These are phyloP conservation scores for Entomortierella parvispora DNA, from an alignment of 192 early-diverging fungal genomes.

Conservation along the genomic window DNA sequence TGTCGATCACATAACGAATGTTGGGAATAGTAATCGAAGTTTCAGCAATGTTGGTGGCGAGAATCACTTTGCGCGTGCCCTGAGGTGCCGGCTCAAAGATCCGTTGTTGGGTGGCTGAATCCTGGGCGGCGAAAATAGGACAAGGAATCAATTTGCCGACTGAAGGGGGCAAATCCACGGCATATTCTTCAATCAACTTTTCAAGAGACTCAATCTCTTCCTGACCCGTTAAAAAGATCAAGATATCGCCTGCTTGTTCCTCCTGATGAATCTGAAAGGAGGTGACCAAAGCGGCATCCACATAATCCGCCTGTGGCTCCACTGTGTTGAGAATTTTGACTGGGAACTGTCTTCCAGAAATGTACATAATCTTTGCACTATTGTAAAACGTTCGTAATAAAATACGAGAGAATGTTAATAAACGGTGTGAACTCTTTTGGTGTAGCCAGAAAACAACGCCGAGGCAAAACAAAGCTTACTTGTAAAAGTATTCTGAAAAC, in stretches of 20 bases:
- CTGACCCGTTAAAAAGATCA: slow-evolving; percentile 94
- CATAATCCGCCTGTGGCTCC: slow-evolving; percentile 89
- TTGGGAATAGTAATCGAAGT: slow-evolving; percentile 97
- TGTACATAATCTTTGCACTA: slow-evolving; percentile 83
- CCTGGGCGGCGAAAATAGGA: slow-evolving; percentile 94
- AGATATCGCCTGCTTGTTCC: slow-evolving; percentile 87
- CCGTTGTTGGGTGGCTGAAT: slow-evolving; percentile 85
- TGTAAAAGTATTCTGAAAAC: slow-evolving; percentile 91
- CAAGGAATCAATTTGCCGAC: slow-evolving; percentile 75
- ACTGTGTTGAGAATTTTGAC: slow-evolving; percentile 84
- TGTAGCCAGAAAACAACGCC: no score
- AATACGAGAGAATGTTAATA: no score
- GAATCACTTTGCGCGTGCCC: slow-evolving; percentile 89
- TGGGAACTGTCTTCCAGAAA: slow-evolving; percentile 92
- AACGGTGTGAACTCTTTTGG: no score
- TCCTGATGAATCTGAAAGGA: slow-evolving; percentile 92
- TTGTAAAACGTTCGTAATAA: not conserved
- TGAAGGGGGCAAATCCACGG: slow-evolving; percentile 65
- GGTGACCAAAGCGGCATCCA: slow-evolving; percentile 88
- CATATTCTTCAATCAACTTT: slow-evolving; percentile 80
- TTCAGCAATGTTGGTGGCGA: slow-evolving; percentile 98
- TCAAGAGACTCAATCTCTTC: slow-evolving; percentile 96
- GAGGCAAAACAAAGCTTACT: slow-evolving; percentile 54
- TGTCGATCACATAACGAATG: slow-evolving; percentile 94
- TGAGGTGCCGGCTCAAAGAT: slow-evolving; percentile 92